Evolutionary conservation across 768 basidiomycete genomes (phyloP).

Genomic region (Arthromyces matolae): DNA sequence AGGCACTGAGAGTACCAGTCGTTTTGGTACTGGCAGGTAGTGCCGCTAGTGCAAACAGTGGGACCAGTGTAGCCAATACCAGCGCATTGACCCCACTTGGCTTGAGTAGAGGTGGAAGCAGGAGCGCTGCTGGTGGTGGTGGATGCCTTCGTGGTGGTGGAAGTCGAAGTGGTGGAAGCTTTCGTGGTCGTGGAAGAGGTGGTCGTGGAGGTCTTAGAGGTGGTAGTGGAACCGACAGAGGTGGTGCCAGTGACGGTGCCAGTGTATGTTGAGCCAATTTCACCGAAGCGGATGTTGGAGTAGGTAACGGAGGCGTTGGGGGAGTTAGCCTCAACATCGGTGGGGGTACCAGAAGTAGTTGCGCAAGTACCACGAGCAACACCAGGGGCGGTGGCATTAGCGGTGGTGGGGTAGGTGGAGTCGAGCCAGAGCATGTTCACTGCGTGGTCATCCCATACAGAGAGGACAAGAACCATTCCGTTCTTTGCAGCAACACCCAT

Average conservation of each 20-base stretch:
- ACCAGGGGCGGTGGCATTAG: conserved; percentile 36
- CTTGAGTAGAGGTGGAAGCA: conserved; percentile 27
- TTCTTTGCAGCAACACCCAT: conserved; percentile 33
- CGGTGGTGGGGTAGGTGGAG: conserved; percentile 44
- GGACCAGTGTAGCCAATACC: conserved; percentile 26
- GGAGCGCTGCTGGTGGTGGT: conserved; percentile 18
- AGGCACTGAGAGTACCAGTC: conserved; percentile 31
- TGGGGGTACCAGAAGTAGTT: conserved; percentile 42
- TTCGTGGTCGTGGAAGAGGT: not conserved
- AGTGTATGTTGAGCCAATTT: conserved; percentile 28
- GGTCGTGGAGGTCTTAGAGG: not conserved
- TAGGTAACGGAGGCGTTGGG: conserved; percentile 42
- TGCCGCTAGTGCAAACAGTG: conserved; percentile 26
- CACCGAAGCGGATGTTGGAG: conserved; percentile 53
- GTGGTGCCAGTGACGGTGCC: not conserved
- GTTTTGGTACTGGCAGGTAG: conserved; percentile 25
- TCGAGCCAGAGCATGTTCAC: conserved; percentile 59
- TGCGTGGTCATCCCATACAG: conserved; percentile 51
- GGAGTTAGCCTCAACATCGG: conserved; percentile 36
- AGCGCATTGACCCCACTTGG: conserved; percentile 34
- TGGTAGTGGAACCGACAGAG: not conserved
- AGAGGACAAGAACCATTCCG: conserved; percentile 48
- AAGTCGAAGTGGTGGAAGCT: not conserved
- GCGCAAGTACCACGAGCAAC: conserved; percentile 48
- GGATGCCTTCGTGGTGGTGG: not conserved